Evolutionary conservation across 345 rosid species (phyloP).

Genomic region (Mangifera indica): DNA sequence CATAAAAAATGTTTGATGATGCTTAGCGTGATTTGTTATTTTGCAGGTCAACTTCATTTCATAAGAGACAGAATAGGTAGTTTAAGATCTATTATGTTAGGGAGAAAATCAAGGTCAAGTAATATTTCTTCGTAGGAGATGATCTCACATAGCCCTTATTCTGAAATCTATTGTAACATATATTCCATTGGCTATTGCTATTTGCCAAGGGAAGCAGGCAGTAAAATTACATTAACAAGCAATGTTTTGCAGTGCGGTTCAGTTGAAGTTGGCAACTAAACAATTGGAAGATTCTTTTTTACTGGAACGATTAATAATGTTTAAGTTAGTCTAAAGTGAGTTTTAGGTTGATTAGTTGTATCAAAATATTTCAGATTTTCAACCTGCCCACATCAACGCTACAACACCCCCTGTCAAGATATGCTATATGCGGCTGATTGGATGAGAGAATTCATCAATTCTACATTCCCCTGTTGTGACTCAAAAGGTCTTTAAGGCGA

Average conservation of each 20-base stretch:
- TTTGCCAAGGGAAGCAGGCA: background rate
- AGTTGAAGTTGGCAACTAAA: slow-evolving; percentile 3
- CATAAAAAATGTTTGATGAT: too few species aligned
- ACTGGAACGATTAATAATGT: background rate
- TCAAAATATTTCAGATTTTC: background rate
- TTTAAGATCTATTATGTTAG: background rate
- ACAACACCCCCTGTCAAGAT: too few species aligned
- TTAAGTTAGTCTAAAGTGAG: background rate
- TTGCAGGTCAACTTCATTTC: background rate
- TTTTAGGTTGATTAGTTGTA: background rate
- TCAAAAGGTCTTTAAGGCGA: slow-evolving; percentile 22
- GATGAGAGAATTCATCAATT: too few species aligned
- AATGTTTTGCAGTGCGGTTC: background rate
- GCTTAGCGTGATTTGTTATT: background rate
- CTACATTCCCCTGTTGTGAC: background rate
- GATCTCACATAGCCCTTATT: too few species aligned
- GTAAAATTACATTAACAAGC: background rate
- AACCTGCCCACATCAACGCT: too few species aligned
- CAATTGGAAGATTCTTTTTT: background rate
- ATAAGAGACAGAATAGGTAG: background rate
- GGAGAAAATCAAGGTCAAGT: background rate
- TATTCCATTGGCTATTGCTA: background rate
- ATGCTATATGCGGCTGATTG: too few species aligned
- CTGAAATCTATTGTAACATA: background rate
- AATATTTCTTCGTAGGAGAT: too few species aligned